Percentiles rank a stretch among this genome's conserved stretches.
Evolutionary conservation across 257 asterid genomes (phyloP).

Genomic region (Cynanchum wilfordii): DNA sequence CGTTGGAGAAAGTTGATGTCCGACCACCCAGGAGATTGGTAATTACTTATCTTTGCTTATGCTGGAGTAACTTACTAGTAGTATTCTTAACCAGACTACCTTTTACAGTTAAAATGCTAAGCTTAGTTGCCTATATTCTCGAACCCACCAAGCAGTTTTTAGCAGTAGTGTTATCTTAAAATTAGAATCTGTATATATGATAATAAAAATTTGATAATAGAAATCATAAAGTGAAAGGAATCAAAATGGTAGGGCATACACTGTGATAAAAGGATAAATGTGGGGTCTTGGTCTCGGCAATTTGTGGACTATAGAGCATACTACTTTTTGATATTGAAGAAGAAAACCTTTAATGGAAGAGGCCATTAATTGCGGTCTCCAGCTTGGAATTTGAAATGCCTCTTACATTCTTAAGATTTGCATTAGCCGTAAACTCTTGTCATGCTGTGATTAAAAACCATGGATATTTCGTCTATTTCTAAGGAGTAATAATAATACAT

Average conservation of each 20-base stretch:
- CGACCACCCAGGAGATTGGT: neutral
- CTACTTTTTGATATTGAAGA: neutral
- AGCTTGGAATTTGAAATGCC: neutral
- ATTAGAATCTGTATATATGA: too few species aligned
- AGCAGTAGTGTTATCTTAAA: neutral
- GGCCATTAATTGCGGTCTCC: conserved; percentile 7
- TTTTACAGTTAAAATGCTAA: neutral
- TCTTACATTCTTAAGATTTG: neutral
- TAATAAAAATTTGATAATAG: too few species aligned
- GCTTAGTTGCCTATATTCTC: neutral
- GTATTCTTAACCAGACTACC: neutral
- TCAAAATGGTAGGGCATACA: neutral
- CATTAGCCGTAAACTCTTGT: neutral
- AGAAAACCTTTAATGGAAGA: conserved; percentile 5
- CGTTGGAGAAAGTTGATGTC: neutral
- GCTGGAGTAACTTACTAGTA: neutral
- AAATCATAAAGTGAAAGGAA: neutral
- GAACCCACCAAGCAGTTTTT: neutral
- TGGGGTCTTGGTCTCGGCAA: neutral
- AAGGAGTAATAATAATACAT: neutral
- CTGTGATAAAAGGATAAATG: neutral
- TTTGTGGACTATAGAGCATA: neutral
- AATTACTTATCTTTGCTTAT: neutral
- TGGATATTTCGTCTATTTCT: neutral
- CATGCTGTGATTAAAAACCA: neutral